Evolutionary conservation across 352 stramenopile species (phyloP).

Genomic region (Globisporangium apiculatum): DNA sequence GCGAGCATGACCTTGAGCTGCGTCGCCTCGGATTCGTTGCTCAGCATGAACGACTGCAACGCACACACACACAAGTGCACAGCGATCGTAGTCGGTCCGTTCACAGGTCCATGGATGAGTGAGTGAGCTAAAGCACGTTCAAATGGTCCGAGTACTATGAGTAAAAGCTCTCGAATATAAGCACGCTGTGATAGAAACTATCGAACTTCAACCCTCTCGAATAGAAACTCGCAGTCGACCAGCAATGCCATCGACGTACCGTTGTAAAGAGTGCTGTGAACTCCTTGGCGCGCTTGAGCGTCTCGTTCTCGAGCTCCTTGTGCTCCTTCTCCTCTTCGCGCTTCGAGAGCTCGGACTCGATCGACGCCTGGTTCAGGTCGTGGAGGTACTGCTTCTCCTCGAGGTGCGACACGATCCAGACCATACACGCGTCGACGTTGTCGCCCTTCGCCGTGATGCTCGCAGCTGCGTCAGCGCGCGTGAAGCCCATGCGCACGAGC

Average conservation of each 20-base stretch:
- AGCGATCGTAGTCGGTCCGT: no score
- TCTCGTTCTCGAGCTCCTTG: conserved; percentile 53
- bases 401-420: conserved; percentile 72
- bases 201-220: no score
- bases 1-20: conserved; percentile 41
- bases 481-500: conserved; percentile 60
- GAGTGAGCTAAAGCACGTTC: no score
- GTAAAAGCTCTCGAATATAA: no score
- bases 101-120: no score
- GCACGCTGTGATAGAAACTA: no score
- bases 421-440: conserved; percentile 63
- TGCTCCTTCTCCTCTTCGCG: conserved; percentile 46
- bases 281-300: conserved; percentile 34
- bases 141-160: no score
- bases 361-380: conserved; percentile 69
- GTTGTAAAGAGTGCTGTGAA: conserved; percentile 64
- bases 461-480: conserved; percentile 45
- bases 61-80: no score
- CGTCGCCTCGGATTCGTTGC: conserved; percentile 23
- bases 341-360: conserved; percentile 68
- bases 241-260: conserved; percentile 18
- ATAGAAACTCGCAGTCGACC: no score
- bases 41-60: conserved; percentile 50
- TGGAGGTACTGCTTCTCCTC: conserved; percentile 65
- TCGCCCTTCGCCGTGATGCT: conserved; percentile 51